phyloP scores from a whole-genome alignment of 2,329 filamentous ascomycete genomes.

The Botrytis squamosa region DNA sequence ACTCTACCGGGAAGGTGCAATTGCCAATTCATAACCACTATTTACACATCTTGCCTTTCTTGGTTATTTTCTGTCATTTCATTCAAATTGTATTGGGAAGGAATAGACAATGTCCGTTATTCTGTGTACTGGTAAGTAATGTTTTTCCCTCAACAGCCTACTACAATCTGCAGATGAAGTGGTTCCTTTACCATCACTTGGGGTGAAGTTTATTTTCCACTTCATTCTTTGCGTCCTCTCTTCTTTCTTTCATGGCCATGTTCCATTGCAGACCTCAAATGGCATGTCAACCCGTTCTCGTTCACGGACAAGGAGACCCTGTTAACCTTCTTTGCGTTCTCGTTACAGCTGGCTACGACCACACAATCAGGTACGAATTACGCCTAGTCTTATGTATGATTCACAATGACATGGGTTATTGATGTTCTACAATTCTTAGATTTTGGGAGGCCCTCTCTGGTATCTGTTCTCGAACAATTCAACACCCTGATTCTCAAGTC shows the following conservation, averaged over 20 bases:
- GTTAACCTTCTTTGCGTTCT: conserved; percentile 31
- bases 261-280: background rate
- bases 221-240: background rate
- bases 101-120: conserved; percentile 14
- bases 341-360: conserved; percentile 65
- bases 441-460: conserved; percentile 99
- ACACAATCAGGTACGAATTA: conserved; percentile 63
- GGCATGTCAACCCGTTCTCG: background rate
- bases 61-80: background rate
- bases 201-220: background rate
- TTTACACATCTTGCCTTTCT: background rate
- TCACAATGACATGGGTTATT: conserved; percentile 21
- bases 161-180: background rate
- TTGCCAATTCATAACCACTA: background rate
- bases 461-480: conserved; percentile 96
- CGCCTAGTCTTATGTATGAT: background rate
- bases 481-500: conserved; percentile 96
- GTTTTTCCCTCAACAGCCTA: background rate
- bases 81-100: background rate
- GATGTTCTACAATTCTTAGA: conserved; percentile 46
- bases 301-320: conserved; percentile 20
- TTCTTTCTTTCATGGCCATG: background rate
- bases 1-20: background rate
- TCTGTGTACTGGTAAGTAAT: conserved; percentile 16
- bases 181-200: background rate